These are phyloP conservation scores for Candida vaughaniae DNA, from an alignment of 805 yeast genomes.

Conservation along the genomic window DNA sequence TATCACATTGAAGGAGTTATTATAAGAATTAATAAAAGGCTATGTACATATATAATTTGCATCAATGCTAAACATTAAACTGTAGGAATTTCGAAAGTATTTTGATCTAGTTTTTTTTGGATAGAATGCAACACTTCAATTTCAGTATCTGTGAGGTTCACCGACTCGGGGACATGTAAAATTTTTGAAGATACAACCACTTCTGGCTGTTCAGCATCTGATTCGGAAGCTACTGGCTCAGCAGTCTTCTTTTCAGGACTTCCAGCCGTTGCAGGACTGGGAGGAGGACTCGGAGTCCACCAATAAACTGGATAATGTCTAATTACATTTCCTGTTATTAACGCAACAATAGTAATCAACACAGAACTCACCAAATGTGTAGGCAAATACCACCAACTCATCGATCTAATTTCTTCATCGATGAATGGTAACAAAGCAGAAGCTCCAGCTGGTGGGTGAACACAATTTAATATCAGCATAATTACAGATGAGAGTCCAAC, in stretches of 20 bases:
- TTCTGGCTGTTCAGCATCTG: too few relatives aligned
- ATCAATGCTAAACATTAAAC: neutral
- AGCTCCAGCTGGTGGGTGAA: slow-evolving; percentile 76
- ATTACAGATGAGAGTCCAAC: slow-evolving; percentile 53
- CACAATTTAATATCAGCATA: slow-evolving; percentile 54
- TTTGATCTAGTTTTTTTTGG: slow-evolving; percentile 12
- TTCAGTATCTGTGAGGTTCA: slow-evolving; percentile 25
- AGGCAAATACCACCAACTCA: slow-evolving; percentile 70
- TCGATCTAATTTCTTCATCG: slow-evolving; percentile 41
- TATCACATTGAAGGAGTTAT: slow-evolving; percentile 40
- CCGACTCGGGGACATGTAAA: slow-evolving; percentile 19
- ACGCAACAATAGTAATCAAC: slow-evolving; percentile 49
- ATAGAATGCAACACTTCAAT: slow-evolving; percentile 27
- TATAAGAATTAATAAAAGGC: too few relatives aligned
- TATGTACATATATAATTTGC: too few relatives aligned
- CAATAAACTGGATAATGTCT: slow-evolving; percentile 58
- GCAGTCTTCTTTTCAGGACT: slow-evolving; percentile 1
- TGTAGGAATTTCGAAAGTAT: too few relatives aligned
- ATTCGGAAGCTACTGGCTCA: slow-evolving; percentile 1
- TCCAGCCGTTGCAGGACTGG: slow-evolving; percentile 2
- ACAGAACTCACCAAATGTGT: slow-evolving; percentile 50
- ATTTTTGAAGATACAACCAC: slow-evolving; percentile 3
- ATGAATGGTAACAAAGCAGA: slow-evolving; percentile 58
- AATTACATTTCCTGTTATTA: slow-evolving; percentile 52
- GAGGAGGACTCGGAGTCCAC: slow-evolving; percentile 45